Evolutionary conservation across 495 filamentous ascomycete species (phyloP).

Genomic region (Penicillium cataractarum): DNA sequence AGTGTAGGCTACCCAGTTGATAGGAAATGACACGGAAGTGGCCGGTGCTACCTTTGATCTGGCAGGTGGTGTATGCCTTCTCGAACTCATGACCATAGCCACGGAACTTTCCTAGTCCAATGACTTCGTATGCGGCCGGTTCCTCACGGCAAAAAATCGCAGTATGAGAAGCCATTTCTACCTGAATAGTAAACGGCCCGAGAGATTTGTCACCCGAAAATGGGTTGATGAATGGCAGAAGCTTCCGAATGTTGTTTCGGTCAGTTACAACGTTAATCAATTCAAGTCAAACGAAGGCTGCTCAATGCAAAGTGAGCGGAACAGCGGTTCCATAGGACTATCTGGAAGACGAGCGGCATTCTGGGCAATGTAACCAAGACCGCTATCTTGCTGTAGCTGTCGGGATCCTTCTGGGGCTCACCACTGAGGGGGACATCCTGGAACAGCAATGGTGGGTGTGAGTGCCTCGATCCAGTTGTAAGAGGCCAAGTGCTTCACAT

Average conservation of each 20-base stretch:
- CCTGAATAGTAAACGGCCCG: slow-evolving; percentile 44
- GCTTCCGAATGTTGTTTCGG: slow-evolving; percentile 55
- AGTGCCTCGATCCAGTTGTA: slow-evolving; percentile 53
- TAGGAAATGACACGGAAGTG: slow-evolving; percentile 50
- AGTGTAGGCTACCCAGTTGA: slow-evolving; percentile 43
- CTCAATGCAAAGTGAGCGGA: slow-evolving; percentile 48
- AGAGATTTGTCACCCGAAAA: background rate
- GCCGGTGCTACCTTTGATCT: slow-evolving; percentile 43
- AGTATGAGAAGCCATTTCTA: slow-evolving; percentile 34
- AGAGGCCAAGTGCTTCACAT: slow-evolving; percentile 48
- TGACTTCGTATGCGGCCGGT: slow-evolving; percentile 24
- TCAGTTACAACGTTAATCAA: slow-evolving; percentile 54
- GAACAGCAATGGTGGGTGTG: slow-evolving; percentile 31
- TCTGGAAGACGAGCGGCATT: slow-evolving; percentile 27
- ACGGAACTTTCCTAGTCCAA: slow-evolving; percentile 38
- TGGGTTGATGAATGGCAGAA: slow-evolving; percentile 51
- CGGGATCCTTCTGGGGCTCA: slow-evolving; percentile 5
- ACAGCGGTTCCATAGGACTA: slow-evolving; percentile 54
- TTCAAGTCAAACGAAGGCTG: slow-evolving; percentile 47
- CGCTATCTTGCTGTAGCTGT: slow-evolving; percentile 18
- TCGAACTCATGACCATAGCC: slow-evolving; percentile 55
- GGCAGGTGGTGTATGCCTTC: slow-evolving; percentile 48
- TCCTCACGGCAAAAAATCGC: slow-evolving; percentile 47
- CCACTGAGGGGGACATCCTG: slow-evolving; percentile 26
- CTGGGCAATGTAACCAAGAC: slow-evolving; percentile 27